Conservation (phyloP, 2,329 filamentous ascomycete genomes). For the Talaromyces sp. region DNA sequence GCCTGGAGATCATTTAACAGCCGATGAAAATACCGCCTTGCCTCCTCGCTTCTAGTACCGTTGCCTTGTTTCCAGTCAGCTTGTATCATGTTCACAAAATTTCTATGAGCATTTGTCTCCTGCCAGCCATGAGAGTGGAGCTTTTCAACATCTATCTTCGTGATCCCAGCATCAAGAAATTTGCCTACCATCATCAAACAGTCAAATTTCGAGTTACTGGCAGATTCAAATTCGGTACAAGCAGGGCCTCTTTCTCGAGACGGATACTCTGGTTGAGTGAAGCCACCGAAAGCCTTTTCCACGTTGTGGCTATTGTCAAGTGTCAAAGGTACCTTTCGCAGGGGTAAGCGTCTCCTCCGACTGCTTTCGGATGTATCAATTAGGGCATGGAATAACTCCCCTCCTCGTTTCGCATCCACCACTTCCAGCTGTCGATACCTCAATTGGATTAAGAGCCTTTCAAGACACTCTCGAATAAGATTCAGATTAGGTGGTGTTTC, state of each 20-base stretch:
- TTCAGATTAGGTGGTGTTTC: slow-evolving; percentile 8
- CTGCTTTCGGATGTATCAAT: background rate
- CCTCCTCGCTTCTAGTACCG: background rate
- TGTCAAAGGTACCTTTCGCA: background rate
- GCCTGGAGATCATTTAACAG: background rate
- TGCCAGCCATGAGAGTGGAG: slow-evolving; percentile 20
- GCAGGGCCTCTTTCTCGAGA: slow-evolving; percentile 1
- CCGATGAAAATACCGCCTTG: background rate
- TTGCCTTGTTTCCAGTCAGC: background rate
- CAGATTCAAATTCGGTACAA: background rate
- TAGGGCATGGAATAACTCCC: background rate
- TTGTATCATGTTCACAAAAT: background rate
- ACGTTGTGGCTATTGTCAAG: slow-evolving; percentile 3
- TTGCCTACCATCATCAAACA: slow-evolving; percentile 34
- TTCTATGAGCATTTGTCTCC: slow-evolving; percentile 13
- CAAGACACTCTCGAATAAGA: slow-evolving; percentile 2
- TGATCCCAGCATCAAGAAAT: slow-evolving; percentile 36
- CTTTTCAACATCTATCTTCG: slow-evolving; percentile 27
- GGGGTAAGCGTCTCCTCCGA: background rate
- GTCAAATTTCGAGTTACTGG: slow-evolving; percentile 23
- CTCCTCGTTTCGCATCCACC: background rate
- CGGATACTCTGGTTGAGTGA: background rate
- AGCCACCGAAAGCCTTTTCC: background rate
- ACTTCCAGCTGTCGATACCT: slow-evolving; percentile 11
- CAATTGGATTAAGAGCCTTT: slow-evolving; percentile 6